Base-by-base conservation (phyloP, 331 rosid genomes). In the Malus hybrid region DNA sequence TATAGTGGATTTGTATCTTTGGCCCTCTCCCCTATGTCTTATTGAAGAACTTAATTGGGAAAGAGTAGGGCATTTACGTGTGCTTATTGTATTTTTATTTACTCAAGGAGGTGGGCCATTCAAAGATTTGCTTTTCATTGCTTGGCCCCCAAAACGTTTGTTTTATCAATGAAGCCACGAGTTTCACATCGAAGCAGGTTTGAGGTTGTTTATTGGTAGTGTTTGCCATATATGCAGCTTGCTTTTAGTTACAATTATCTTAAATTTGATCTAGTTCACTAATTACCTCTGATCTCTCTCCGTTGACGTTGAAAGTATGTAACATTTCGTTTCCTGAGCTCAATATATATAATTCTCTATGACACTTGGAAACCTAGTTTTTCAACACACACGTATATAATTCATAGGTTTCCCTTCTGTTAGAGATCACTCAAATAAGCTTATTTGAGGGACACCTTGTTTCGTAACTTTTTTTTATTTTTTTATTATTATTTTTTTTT, bases 151-250 rank as follows among this genome's bases (percentile, higher is more conserved):
- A 16, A 10, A n/a, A 55, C 16, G 12, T 64, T 78, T 24, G 8
- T 32, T 62, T 11, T 62, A 22, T 50, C 20, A 48, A 11, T 24
- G 1, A 24, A 24, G 32, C 20, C 67, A 63, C 24, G 67, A 59
- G 15, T 61, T 70, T 77, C 70, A 62, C 65, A 27, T 78, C 44
- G 69, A 77, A 31, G 57, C 46, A 24, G 29, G 71, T 11, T 19
- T 7, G 46, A 60, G 24, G 27, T 54, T 22, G 10, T 12, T 67
- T 67, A 11, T 7, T 13, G 24, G 24, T 61, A 18, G 66, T 61
- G 14, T 27, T 5, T 61, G 3, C 10, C 34, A 11, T 61, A 29
- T 61, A 29, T 61, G 66, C 13, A 63, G 68, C 22, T 63, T 15
- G 31, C 44, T 29, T 29, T 5, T 1, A 63, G 15, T 61, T 27